Percentiles rank a stretch among this genome's conserved stretches.
These are phyloP conservation scores for Astrothelium subdiscretum DNA, from an alignment of 495 filamentous ascomycete species.

Conservation along the genomic window DNA sequence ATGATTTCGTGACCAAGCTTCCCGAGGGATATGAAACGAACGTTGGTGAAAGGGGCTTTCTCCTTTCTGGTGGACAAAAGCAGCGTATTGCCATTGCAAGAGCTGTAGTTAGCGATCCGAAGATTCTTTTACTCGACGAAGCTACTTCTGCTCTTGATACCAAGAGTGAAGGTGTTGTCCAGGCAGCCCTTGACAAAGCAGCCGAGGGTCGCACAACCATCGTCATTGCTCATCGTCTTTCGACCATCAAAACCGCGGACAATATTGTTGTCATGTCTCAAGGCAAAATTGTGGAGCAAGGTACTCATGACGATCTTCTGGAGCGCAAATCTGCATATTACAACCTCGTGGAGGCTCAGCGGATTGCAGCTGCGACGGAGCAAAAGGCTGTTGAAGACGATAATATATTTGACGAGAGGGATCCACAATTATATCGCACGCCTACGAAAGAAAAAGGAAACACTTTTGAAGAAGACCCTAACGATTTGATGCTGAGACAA, in stretches of 20 bases:
- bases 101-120: constrained; percentile 88
- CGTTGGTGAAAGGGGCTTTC: constrained; percentile 87
- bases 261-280: constrained; percentile 90
- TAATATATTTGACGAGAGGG: constrained; percentile 26
- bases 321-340: constrained; percentile 52
- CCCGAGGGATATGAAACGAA: constrained; percentile 89
- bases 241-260: constrained; percentile 84
- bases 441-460: constrained; percentile 17
- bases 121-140: constrained; percentile 88
- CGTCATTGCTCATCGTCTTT: constrained; percentile 87
- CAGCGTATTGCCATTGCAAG: constrained; percentile 85
- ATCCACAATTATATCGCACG: constrained; percentile 15
- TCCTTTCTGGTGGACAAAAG: constrained; percentile 90
- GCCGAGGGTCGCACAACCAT: constrained; percentile 89
- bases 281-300: constrained; percentile 82
- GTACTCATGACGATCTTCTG: constrained; percentile 63
- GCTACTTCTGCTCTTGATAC: constrained; percentile 93
- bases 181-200: constrained; percentile 80
- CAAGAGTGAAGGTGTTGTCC: constrained; percentile 87
- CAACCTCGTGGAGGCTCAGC: constrained; percentile 68
- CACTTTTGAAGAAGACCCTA: constrained; percentile 35
- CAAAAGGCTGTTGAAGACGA: constrained; percentile 36
- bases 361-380: constrained; percentile 50
- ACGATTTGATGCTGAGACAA: constrained; percentile 48
- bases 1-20: constrained; percentile 74